Percentiles rank a stretch among this genome's conserved stretches.
phyloP scores from a whole-genome alignment of 768 basidiomycete genomes.

The Pilatotrama ljubarskyi region DNA sequence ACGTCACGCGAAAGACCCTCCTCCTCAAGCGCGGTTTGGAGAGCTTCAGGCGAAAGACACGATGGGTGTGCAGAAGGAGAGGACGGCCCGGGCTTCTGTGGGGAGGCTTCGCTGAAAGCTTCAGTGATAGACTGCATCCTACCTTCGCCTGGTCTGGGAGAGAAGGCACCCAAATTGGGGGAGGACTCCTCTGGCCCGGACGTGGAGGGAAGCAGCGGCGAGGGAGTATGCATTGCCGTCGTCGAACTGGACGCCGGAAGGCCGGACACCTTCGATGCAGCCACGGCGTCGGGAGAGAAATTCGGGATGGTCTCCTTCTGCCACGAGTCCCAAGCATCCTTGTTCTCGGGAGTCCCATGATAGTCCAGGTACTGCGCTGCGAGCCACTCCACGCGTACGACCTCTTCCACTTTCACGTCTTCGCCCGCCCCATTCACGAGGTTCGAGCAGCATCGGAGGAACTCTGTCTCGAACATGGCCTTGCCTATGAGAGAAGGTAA shows the following conservation, averaged over 20 bases:
- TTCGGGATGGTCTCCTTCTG: constrained; percentile 51
- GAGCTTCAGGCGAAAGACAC: constrained; percentile 22
- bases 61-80: not conserved
- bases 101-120: constrained; percentile 21
- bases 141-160: constrained; percentile 31
- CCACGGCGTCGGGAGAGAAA: constrained; percentile 24
- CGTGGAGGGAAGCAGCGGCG: constrained; percentile 37
- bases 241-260: constrained; percentile 50
- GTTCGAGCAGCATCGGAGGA: constrained; percentile 64
- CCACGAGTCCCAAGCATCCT: constrained; percentile 58
- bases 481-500: constrained; percentile 58
- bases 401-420: constrained; percentile 38
- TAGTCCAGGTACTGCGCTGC: constrained; percentile 63
- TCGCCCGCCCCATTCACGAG: constrained; percentile 58
- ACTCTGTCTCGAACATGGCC: constrained; percentile 66
- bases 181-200: constrained; percentile 15
- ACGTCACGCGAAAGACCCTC: constrained; percentile 72
- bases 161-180: constrained; percentile 32
- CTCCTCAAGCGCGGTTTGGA: constrained; percentile 56
- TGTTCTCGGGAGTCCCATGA: constrained; percentile 55
- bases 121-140: constrained; percentile 32
- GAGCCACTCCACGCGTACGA: constrained; percentile 60
- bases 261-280: constrained; percentile 24
- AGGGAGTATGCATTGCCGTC: constrained; percentile 52
- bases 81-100: constrained; percentile 16